Evolutionary conservation across 805 yeast species (phyloP).

Genomic region (Teunomyces lycoperdinae): DNA sequence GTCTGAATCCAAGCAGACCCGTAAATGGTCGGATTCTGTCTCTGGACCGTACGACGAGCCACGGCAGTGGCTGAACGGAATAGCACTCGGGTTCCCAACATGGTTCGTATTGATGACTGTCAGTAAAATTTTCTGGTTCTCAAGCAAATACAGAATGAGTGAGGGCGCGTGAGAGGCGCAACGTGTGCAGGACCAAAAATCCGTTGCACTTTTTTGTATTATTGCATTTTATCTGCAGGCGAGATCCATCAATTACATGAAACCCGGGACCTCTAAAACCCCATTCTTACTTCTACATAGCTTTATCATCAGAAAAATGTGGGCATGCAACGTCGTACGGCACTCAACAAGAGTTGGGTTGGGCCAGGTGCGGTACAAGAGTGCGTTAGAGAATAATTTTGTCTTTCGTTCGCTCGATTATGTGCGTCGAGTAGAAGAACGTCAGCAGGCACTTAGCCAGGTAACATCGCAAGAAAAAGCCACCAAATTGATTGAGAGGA

Average conservation of each 20-base stretch:
- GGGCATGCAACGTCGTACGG: neutral
- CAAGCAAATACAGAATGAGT: neutral
- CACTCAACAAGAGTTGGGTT: neutral
- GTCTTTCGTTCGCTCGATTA: slow-evolving; percentile 20
- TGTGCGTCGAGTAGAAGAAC: slow-evolving; percentile 26
- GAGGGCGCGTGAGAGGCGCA: neutral
- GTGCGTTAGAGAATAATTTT: slow-evolving; percentile 9
- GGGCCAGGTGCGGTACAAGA: slow-evolving; percentile 1
- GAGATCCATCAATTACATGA: neutral
- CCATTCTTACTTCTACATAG: neutral
- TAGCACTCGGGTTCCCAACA: slow-evolving; percentile 4
- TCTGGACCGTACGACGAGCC: neutral
- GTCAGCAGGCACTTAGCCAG: slow-evolving; percentile 18
- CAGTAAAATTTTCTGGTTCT: neutral
- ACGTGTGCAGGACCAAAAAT: neutral
- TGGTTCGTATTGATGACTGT: neutral
- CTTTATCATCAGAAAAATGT: neutral
- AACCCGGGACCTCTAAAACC: no score
- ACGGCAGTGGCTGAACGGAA: slow-evolving; percentile 1
- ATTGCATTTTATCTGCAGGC: neutral
- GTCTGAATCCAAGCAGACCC: neutral
- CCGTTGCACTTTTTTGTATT: neutral
- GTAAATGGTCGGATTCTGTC: neutral
- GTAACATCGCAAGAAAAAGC: slow-evolving; percentile 22
- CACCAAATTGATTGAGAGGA: slow-evolving; percentile 19